Percentiles rank a stretch among this genome's conserved stretches.
phyloP scores from a whole-genome alignment of 805 yeast genomes.

The Kodamaea lidongshanica region DNA sequence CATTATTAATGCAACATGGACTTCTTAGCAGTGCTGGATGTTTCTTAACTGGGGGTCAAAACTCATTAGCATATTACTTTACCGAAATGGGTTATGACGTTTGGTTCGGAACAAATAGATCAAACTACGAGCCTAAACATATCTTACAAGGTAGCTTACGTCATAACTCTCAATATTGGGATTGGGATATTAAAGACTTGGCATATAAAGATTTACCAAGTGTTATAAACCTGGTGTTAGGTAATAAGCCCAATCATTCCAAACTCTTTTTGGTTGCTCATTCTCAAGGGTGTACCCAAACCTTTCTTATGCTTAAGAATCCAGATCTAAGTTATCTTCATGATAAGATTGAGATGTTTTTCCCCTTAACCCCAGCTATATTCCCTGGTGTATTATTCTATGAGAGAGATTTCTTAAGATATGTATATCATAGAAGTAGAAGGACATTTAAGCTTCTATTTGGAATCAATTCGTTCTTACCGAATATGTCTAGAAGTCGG shows the following conservation, averaged over 20 bases:
- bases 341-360: conserved; percentile 55
- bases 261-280: conserved; percentile 70
- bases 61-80: conserved; percentile 62
- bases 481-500: conserved; percentile 62
- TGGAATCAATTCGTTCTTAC: conserved; percentile 75
- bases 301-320: conserved; percentile 59
- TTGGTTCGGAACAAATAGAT: conserved; percentile 88
- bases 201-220: conserved; percentile 73
- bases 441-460: conserved; percentile 46
- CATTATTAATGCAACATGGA: conserved; percentile 80
- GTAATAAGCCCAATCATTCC: conserved; percentile 30
- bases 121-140: conserved; percentile 77
- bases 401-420: conserved; percentile 52
- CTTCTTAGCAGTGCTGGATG: conserved; percentile 83
- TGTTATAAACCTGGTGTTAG: conserved; percentile 55
- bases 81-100: conserved; percentile 64
- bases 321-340: conserved; percentile 31
- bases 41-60: conserved; percentile 73
- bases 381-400: conserved; percentile 76
- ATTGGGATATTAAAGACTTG: conserved; percentile 87
- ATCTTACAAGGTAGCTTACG: conserved; percentile 29
- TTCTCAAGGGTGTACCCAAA: conserved; percentile 91
- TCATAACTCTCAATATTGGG: conserved; percentile 63
- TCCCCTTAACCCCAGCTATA: conserved; percentile 86
- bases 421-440: conserved; percentile 50